phyloP scores from a whole-genome alignment of 306 rosid genomes.

The Elaeagnus macrophylla region DNA sequence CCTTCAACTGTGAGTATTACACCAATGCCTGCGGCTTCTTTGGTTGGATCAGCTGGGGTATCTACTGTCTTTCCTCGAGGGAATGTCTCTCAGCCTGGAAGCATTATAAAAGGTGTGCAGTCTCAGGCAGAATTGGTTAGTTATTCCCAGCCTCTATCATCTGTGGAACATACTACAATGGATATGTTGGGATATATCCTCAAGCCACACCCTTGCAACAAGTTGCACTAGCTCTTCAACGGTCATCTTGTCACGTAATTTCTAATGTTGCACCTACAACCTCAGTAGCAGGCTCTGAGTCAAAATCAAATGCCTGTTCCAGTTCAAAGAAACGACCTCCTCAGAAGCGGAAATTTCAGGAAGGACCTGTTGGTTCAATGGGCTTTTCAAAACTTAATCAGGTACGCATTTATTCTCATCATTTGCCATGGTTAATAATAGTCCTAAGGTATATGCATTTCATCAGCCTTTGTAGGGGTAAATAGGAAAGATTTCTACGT shows the following conservation, averaged over 20 bases:
- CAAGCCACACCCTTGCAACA: constrained; percentile 93
- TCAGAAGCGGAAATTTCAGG: constrained; percentile 86
- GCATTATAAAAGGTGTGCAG: constrained; percentile 27
- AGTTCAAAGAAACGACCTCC: constrained; percentile 45
- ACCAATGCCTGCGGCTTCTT: constrained; percentile 33
- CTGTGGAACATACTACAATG: constrained; percentile 79
- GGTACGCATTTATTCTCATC: constrained; percentile 34
- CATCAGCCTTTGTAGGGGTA: background rate
- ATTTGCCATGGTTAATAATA: background rate
- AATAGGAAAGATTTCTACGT: too few species aligned
- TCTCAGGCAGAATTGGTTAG: constrained; percentile 43
- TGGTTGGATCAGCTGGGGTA: constrained; percentile 31
- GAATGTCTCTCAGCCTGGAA: constrained; percentile 34
- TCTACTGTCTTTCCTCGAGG: constrained; percentile 30
- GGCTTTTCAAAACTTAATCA: constrained; percentile 47
- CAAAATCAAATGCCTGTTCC: constrained; percentile 32
- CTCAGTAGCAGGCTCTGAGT: constrained; percentile 29
- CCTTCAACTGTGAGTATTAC: constrained; percentile 31
- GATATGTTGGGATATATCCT: constrained; percentile 94
- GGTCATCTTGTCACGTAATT: constrained; percentile 45
- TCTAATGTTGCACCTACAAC: constrained; percentile 50
- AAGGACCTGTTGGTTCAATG: constrained; percentile 51
- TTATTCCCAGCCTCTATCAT: constrained; percentile 35
- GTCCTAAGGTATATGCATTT: background rate
- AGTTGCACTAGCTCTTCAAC: constrained; percentile 87